Evolutionary conservation across 148 eudicot species (phyloP).

Genomic region (Chenopodium suecicum): DNA sequence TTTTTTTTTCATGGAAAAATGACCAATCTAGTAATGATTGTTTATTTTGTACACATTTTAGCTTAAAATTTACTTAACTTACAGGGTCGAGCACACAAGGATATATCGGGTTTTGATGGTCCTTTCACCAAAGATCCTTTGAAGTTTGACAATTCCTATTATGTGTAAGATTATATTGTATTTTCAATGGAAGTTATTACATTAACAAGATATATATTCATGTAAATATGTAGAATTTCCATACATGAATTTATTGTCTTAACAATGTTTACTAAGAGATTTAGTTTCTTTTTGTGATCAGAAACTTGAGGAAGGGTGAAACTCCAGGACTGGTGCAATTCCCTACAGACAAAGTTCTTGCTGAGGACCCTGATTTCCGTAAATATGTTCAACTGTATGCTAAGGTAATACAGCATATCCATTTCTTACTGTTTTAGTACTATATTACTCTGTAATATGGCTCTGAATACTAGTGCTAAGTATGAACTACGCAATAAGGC

Average conservation of each 20-base stretch:
- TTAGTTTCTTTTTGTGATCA: slow-evolving; percentile 8
- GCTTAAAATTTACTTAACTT: not conserved
- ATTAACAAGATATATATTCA: not conserved
- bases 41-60: not conserved
- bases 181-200: too few relatives aligned
- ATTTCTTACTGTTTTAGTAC: too few relatives aligned
- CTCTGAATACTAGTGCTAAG: too few relatives aligned
- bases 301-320: slow-evolving; percentile 66
- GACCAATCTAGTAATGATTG: not conserved
- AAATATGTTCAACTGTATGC: slow-evolving; percentile 64
- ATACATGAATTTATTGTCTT: too few relatives aligned
- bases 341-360: slow-evolving; percentile 66
- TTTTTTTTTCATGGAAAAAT: not conserved
- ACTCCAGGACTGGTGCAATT: slow-evolving; percentile 61
- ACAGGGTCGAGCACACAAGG: slow-evolving; percentile 75
- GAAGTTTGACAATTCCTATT: slow-evolving; percentile 87
- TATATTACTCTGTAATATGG: too few relatives aligned
- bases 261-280: not conserved
- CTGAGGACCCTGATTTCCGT: slow-evolving; percentile 57
- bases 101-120: slow-evolving; percentile 84
- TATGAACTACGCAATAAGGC: too few relatives aligned
- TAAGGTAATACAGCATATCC: slow-evolving; percentile 38
- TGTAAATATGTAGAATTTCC: not conserved
- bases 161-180: slow-evolving; percentile 43
- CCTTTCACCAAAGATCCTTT: slow-evolving; percentile 74